These are phyloP conservation scores for Striga asiatica DNA, from an alignment of 257 asterid genomes.

Conservation along the genomic window DNA sequence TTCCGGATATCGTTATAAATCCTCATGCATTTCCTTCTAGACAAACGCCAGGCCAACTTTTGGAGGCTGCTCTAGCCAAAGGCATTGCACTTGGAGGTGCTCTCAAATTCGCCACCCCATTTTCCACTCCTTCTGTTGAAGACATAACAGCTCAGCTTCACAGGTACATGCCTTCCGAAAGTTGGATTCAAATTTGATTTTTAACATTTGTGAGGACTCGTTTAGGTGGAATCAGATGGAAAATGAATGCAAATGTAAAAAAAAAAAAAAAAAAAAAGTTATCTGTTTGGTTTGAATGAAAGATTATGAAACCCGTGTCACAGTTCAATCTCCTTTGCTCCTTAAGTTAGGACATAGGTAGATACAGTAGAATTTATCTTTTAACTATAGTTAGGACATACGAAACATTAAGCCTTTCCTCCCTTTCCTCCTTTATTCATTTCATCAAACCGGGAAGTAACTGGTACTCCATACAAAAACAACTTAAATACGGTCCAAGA, in stretches of 20 bases:
- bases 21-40: slow-evolving; percentile 97
- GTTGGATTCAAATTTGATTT: neutral
- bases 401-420: too few relatives aligned
- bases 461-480: too few relatives aligned
- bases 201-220: neutral
- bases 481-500: too few relatives aligned
- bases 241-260: neutral
- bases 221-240: neutral
- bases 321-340: neutral
- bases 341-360: neutral
- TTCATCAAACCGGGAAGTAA: too few relatives aligned
- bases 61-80: slow-evolving; percentile 86
- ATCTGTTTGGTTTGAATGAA: neutral
- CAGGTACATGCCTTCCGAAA: slow-evolving; percentile 31
- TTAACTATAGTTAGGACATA: too few relatives aligned
- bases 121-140: slow-evolving; percentile 65
- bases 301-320: neutral
- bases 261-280: neutral
- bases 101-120: slow-evolving; percentile 78
- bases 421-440: too few relatives aligned
- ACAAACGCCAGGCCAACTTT: slow-evolving; percentile 91
- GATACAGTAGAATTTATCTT: neutral
- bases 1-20: slow-evolving; percentile 89
- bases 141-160: slow-evolving; percentile 71
- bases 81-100: slow-evolving; percentile 82